Evolutionary conservation across 345 rosid genomes (phyloP), one percentile per base, ranked within the genome.

Genomic region (rapeseed (Brassica napus)): DNA sequence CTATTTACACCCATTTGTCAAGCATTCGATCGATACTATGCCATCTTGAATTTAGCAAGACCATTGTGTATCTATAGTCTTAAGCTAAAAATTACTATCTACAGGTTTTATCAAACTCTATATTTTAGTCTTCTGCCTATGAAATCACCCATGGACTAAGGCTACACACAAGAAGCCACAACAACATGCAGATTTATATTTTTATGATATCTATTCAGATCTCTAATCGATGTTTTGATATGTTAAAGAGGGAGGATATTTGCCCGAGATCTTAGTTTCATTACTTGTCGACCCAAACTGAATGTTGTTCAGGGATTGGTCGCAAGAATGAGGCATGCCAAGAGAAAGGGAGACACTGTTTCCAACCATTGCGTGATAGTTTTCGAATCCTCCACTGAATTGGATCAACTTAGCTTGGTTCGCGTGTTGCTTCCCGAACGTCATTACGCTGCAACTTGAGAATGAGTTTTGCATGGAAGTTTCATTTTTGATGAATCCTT

Each of bases 291-390:
- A 69, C 8, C 63, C 82, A 58, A 79, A 79, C 26, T 79, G 73
- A 66, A 79, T 65, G 30, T 31, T 42, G 30, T 42, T 79, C 12
- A 79, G 59, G 31, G 54, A 58, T 73, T 79, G 79, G 83, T 83
- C 85, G 34, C 86, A 88, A 23, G 87, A 72, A 26, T 86, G 82
- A 8, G 92, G 92, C 34, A 88, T 86, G 11, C 94, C 92, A 31
- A 89, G 92, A 44, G 89, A 87, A 39, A 91, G 91, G 1, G 94
- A 90, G 54, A 89, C 88, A 0, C 57, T 2, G 18, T 86, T 88
- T 34, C 89, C 87, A 44, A 66, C 76, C 72, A 85, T 84, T 49
- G 83, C 49, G 11, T 83, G 84, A 35, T 71, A 54, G 71, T 71
- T 47, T 82, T 67, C 74, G 54, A 64, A 77, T 69, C 88, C 72